A percentile compares a stretch with the other conserved stretches of the same genome.
Conservation (phyloP, 2,329 filamentous ascomycete species). For the Akanthomyces dipterigenus region DNA sequence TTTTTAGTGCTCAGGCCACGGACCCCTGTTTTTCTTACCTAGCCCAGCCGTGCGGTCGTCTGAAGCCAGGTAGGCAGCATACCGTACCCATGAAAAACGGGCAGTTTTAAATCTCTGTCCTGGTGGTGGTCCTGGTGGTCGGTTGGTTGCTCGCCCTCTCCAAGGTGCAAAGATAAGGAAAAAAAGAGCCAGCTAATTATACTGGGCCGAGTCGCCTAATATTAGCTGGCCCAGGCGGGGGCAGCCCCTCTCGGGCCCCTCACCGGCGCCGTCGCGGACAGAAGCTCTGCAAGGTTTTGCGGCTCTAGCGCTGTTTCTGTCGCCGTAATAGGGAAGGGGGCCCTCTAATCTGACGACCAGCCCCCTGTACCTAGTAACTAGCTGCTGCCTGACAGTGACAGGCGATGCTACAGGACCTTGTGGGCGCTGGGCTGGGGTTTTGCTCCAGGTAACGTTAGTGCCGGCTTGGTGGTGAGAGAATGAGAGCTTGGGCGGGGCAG, state of each 20-base stretch:
- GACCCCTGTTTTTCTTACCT: not conserved
- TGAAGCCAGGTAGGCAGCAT: not conserved
- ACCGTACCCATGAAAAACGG: constrained; percentile 6
- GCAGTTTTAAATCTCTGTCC: not conserved
- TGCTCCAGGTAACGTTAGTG: not conserved
- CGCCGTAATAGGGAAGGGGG: not conserved
- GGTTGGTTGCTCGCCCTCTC: not conserved
- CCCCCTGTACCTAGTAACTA: not conserved
- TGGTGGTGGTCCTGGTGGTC: too few relatives aligned
- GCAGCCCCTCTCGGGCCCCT: not conserved
- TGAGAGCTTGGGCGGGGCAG: not conserved
- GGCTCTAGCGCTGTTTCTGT: not conserved
- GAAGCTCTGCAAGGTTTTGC: not conserved
- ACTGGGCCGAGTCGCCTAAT: not conserved
- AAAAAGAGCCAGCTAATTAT: not conserved
- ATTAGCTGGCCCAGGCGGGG: not conserved
- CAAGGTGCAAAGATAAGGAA: not conserved
- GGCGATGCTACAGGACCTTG: not conserved
- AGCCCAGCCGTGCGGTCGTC: not conserved
- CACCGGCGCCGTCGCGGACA: not conserved
- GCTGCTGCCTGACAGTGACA: not conserved
- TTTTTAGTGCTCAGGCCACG: not conserved
- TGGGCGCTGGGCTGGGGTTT: not conserved
- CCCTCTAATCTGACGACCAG: not conserved
- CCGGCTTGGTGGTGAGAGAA: not conserved